phyloP scores from a whole-genome alignment of 2,329 filamentous ascomycete species.

The Neofusicoccum sp. region DNA sequence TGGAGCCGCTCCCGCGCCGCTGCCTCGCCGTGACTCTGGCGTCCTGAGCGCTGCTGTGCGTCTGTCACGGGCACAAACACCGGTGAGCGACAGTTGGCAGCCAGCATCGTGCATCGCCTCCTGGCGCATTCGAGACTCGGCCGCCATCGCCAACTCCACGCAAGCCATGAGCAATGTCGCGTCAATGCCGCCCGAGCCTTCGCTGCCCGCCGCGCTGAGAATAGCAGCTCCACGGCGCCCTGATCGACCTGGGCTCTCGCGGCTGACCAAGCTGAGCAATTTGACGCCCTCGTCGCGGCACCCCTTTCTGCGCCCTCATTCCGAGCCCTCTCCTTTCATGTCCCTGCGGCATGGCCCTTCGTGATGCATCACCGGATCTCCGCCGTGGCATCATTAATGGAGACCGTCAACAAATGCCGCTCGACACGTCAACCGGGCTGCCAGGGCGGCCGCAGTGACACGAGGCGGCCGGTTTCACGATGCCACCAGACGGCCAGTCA shows the following conservation, averaged over 20 bases:
- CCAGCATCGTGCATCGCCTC: background rate
- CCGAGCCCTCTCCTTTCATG: background rate
- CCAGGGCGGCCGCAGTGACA: background rate
- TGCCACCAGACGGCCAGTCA: background rate
- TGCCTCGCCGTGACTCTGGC: background rate
- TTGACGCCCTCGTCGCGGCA: background rate
- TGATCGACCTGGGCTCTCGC: background rate
- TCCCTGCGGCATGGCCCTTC: background rate
- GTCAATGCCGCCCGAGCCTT: slow-evolving; percentile 3
- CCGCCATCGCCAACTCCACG: slow-evolving; percentile 1
- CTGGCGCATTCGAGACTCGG: background rate
- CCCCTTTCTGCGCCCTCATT: background rate
- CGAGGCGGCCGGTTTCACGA: slow-evolving; percentile 6
- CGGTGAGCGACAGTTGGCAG: background rate
- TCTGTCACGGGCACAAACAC: background rate
- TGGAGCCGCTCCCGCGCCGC: background rate
- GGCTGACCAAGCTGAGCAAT: background rate
- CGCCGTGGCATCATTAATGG: slow-evolving; percentile 10
- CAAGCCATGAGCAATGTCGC: slow-evolving; percentile 9
- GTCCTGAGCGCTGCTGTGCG: background rate
- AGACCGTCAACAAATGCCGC: slow-evolving; percentile 12
- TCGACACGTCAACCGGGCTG: slow-evolving; percentile 8
- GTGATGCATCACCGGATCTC: background rate
- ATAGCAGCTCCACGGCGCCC: slow-evolving; percentile 8
- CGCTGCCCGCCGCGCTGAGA: too few relatives aligned